Evolutionary conservation across 2,329 filamentous ascomycete genomes (phyloP), one percentile per base, ranked within the genome.

Genomic region (Phyllosticta paracitricarpa): DNA sequence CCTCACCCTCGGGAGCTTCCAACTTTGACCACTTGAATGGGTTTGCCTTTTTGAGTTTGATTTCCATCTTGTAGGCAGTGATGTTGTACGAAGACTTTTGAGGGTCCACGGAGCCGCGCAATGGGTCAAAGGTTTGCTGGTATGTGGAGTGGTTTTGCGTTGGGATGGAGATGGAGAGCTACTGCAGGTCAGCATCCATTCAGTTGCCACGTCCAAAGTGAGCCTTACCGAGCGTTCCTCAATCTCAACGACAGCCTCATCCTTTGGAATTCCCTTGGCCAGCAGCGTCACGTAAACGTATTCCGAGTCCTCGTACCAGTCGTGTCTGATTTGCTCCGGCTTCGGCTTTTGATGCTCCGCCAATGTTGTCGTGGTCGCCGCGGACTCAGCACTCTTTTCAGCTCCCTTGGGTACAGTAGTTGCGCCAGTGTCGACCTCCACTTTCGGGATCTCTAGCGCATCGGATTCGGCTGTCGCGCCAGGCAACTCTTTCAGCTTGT

Each of bases 41-140:
- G 1, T 73, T 79, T 51, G 80, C 77, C 73, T 96, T 96, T 63
- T 80, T 81, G 17, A 96, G 80, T 10, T 78, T 81, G 48, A 96
- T 77, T 72, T 96, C 91, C 59, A 96, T 81, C 72, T 96, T 96
- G 68, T 85, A 90, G 1, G 87, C 80, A 52, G 88, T 87, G 59
- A 95, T 82, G 1, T 79, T 82, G 66, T 78, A 83, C 54, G 79
- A 86, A 22, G 84, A 90, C 33, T 79, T 74, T 1, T 79, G 68
- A 0, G 83, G 73, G 58, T 89, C 82, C 67, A 96, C 85, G 9
- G 81, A 71, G 14, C 81, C 84, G 71, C 81, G 91, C 3, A 93
- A 82, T 5, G 88, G 85, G 19, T 85, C 80, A 53, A 91, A 80
- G 0, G 79, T 80, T 68, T 84, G 86, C 63, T 83, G 80, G 65